Base-by-base conservation (phyloP, 2,329 filamentous ascomycete species). In the Laburnicola sp. region DNA sequence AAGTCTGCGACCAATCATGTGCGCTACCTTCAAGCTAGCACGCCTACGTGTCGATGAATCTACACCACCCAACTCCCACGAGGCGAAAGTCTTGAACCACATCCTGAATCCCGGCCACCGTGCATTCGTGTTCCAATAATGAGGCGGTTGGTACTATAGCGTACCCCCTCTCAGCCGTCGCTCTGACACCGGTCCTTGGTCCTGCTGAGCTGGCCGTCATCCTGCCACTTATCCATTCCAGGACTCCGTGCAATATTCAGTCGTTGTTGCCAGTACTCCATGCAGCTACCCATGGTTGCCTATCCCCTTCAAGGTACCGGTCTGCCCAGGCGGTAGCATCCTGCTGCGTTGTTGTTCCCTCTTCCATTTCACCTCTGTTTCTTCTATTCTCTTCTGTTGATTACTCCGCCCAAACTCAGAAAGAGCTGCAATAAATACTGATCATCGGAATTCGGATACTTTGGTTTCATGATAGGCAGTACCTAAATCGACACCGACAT, bases 1-100 rank as follows among this genome's bases (percentile, higher is more conserved):
- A 16, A 16, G 16, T 16, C 51, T 43, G 34, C 40, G 43, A n/a
- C 63, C 63, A 68, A 66, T 68, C 42, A 54, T 40, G 30, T 49
- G 51, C 59, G 58, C 62, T 56, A 58, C 51, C 51, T 11, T 40
- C 42, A 34, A 35, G 46, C 51, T 53, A 46, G 37, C 42, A 38
- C 31, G 42, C 31, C 27, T 40, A 48, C 48, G 48, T 46, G 45
- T 45, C 51, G 42, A 45, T 38, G 31, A 54, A 60, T 56, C 59
- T 62, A 40, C 54, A 57, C 51, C 34, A 7, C 32, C n/a, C 36
- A 56, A 43, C 50, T 43, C 49, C 51, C 43, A 45, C 44, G 36
- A 44, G 27, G 48, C 22, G 9, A 31, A 32, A 47, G 32, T 31
- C 6, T 28, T 54, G 50, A 35, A 22, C 42, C 38, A 31, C 31